Evolutionary conservation across 202 grass and related monocot species (phyloP).

Genomic region (Schoenoplectus tabernaemontani): DNA sequence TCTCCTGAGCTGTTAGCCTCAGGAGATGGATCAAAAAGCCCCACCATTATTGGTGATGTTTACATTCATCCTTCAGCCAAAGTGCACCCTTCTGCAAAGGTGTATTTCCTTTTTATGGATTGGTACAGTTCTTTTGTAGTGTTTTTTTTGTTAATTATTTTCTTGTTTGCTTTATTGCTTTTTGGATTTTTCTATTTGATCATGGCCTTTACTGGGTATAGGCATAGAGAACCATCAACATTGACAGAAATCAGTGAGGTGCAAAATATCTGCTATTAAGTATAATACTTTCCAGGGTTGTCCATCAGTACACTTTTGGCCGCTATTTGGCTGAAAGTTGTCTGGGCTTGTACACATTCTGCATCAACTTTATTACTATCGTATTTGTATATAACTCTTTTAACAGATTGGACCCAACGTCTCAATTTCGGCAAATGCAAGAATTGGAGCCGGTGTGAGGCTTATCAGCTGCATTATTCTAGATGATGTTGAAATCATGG

Average conservation of each 20-base stretch:
- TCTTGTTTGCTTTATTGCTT: neutral
- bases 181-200: neutral
- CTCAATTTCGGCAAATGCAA: slow-evolving; percentile 94
- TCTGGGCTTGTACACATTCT: neutral
- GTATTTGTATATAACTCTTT: neutral
- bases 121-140: neutral
- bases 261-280: neutral
- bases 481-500: slow-evolving; percentile 99
- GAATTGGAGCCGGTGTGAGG: slow-evolving; percentile 87
- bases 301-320: no score
- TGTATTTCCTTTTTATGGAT: slow-evolving; percentile 15
- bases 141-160: slow-evolving; percentile 13
- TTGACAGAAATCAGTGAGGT: neutral
- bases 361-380: neutral
- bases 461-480: slow-evolving; percentile 97
- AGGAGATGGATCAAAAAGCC: slow-evolving; percentile 57
- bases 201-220: neutral
- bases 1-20: slow-evolving; percentile 77
- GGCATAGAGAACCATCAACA: neutral
- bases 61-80: slow-evolving; percentile 97
- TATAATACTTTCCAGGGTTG: no score
- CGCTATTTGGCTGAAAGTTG: neutral
- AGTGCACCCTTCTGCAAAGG: slow-evolving; percentile 98
- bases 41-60: slow-evolving; percentile 80
- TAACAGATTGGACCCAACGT: slow-evolving; percentile 98